Evolutionary conservation across 2,329 filamentous ascomycete species (phyloP), one percentile per base, ranked within the genome.

Genomic region (Fusarium sp.): DNA sequence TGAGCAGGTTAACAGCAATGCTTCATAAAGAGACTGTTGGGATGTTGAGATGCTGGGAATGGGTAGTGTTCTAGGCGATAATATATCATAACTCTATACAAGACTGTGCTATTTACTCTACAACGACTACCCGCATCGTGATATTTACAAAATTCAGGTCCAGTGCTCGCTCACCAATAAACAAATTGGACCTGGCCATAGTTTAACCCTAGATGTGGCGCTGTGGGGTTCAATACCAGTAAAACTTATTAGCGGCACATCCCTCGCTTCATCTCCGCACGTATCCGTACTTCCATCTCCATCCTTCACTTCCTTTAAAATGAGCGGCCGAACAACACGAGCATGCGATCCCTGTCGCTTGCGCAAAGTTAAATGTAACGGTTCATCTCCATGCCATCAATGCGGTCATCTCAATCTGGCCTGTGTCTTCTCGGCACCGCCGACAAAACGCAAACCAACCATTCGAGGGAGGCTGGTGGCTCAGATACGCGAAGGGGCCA

Each of bases 331-430:
- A 41, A 45, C 65, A 37, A 64, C 73, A 40, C 74, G 73, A 44
- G 79, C 79, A 55, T 80, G 79, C 67, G 77, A 80, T 59, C 77
- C 77, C 46, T 80, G 79, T 62, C 76, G 79, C 37, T 68, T 80
- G 51, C 76, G 79, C 50, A 80, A 80, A 63, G 79, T 80, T 35
- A 76, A 75, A 52, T 80, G 79, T 67, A 79, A 75, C 46, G 76
- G 67, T 8, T 43, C 44, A 6, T 46, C 67, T 41, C 79, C 79
- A 2, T 80, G 79, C 52, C 75, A 76, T 1, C 78, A 79, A 48
- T 80, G 79, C 60, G 71, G 73, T 6, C 77, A 80, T 39, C 74
- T 79, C 37, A 74, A 74, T 17, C 70, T 80, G 9, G 55, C 72
- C 2, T 80, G 78, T 63, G 73, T 76, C 62, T 79, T 77, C 62